phyloP scores from a whole-genome alignment of 345 rosid species.

The Mangifera indica region DNA sequence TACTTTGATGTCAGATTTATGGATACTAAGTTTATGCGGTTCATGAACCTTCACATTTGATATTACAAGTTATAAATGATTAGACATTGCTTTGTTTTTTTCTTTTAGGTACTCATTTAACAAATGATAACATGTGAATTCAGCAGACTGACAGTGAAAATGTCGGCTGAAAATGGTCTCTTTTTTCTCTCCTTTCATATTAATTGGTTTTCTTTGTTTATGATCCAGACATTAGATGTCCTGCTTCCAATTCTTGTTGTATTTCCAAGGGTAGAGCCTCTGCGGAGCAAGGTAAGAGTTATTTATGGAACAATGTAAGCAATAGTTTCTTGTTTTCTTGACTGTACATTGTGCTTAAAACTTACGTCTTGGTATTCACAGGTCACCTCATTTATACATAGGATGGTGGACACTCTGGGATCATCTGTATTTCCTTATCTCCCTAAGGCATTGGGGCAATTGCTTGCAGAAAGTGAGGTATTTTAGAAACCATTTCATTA shows the following conservation, averaged over 20 bases:
- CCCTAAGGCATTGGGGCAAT: conserved; percentile 85
- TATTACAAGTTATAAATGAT: background rate
- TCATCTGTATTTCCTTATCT: conserved; percentile 89
- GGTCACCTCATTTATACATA: conserved; percentile 93
- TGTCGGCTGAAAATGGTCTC: too few species aligned
- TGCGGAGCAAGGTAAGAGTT: conserved; percentile 73
- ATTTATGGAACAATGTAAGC: conserved; percentile 8
- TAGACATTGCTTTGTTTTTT: background rate
- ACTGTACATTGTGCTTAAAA: conserved; percentile 19
- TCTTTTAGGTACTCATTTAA: background rate
- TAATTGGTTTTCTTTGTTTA: conserved; percentile 19
- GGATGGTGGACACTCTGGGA: conserved; percentile 96
- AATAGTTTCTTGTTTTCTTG: background rate
- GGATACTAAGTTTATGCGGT: background rate
- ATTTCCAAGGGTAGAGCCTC: conserved; percentile 76
- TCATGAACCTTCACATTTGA: background rate
- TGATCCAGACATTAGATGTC: conserved; percentile 79
- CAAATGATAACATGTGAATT: background rate
- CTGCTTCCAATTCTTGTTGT: conserved; percentile 75
- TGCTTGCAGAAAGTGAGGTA: conserved; percentile 96
- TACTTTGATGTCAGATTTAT: background rate
- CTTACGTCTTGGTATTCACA: conserved; percentile 30
- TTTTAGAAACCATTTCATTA: background rate
- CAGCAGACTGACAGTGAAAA: background rate
- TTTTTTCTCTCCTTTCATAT: background rate